Base-by-base conservation (phyloP, 1,284 basidiomycete genomes). In the Fomitopsis palustris region DNA sequence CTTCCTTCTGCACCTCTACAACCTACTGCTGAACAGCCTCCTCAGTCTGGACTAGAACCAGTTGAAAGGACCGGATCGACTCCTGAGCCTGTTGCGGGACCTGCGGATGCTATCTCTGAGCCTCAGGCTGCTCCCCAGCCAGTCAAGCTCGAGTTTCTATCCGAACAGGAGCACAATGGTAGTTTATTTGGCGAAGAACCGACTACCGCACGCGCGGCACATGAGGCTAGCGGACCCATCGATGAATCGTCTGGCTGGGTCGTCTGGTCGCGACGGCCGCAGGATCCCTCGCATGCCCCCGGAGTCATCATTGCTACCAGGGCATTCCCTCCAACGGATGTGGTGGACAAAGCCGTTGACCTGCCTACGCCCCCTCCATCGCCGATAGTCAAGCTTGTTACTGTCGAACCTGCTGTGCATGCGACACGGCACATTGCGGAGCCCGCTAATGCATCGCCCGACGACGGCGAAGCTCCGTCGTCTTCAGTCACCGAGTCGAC, bases 261-360 rank as follows among this genome's bases (percentile, higher is more conserved):
- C 9, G 80, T 90, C 35, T 90, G 87, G 87, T 87, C 88, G 0
- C 79, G 81, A 27, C 80, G 86, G 31, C 88, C 88, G 0, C 73
- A 76, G 12, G 74, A 88, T 67, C 88, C 88, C 1, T 72, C 78
- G 2, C 69, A 72, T 56, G 87, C 87, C 0, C 86, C 86, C 3
- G 81, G 83, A 8, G 79, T 90, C 58, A 88, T 90, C 62, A 84
- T 90, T 27, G 87, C 87, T 1, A 78, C 83, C 0, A 74, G 69
- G 23, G 84, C 87, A 2, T 76, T 78, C 42, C 88, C 88, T 3
- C 86, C 88, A 21, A 73, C 75, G 2, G 72, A 81, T 58, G 72
- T 89, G 23, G 64, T 87, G 0, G 73, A 81, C 54, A 74, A 75
- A 29, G 87, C 87, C 12, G 62, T 85, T n/a, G 74, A 77, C 37